Evolutionary conservation across 148 eudicot genomes (phyloP).

Genomic region (Beta vulgaris): DNA sequence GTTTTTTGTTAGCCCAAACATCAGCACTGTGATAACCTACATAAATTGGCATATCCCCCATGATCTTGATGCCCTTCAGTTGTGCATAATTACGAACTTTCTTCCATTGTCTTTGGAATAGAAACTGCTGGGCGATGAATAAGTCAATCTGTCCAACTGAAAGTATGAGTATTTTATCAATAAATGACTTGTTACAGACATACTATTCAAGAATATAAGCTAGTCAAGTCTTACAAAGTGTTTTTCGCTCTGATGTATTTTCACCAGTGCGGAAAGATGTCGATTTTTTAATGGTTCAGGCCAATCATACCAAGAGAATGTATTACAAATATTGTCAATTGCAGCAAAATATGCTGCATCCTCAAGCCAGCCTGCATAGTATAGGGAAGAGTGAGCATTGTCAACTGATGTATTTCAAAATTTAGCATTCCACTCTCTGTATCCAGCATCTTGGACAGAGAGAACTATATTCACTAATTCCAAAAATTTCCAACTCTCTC

Average conservation of each 20-base stretch:
- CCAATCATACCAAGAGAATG: constrained; percentile 91
- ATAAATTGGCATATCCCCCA: constrained; percentile 99
- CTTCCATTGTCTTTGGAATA: constrained; percentile 96
- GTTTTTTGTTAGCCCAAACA: constrained; percentile 92
- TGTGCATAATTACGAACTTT: constrained; percentile 75
- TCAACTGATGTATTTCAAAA: constrained; percentile 5
- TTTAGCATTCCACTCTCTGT: background rate
- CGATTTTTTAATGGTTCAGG: constrained; percentile 88
- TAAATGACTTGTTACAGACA: constrained; percentile 12
- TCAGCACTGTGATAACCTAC: constrained; percentile 99
- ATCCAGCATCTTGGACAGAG: background rate
- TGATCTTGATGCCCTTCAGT: constrained; percentile 70
- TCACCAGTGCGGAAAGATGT: constrained; percentile 81
- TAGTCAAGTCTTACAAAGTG: constrained; percentile 63
- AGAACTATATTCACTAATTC: background rate
- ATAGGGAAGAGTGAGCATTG: constrained; percentile 3
- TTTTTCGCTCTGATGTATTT: constrained; percentile 64
- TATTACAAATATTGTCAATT: constrained; percentile 56
- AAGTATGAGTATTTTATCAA: constrained; percentile 30
- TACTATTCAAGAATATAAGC: constrained; percentile 11
- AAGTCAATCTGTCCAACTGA: constrained; percentile 64
- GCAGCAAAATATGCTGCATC: constrained; percentile 99
- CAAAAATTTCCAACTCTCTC: background rate
- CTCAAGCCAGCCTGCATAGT: constrained; percentile 87
- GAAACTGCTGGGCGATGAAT: constrained; percentile 85